Evolutionary conservation across 2,329 filamentous ascomycete species (phyloP).

Genomic region (Diaporthe sp.): DNA sequence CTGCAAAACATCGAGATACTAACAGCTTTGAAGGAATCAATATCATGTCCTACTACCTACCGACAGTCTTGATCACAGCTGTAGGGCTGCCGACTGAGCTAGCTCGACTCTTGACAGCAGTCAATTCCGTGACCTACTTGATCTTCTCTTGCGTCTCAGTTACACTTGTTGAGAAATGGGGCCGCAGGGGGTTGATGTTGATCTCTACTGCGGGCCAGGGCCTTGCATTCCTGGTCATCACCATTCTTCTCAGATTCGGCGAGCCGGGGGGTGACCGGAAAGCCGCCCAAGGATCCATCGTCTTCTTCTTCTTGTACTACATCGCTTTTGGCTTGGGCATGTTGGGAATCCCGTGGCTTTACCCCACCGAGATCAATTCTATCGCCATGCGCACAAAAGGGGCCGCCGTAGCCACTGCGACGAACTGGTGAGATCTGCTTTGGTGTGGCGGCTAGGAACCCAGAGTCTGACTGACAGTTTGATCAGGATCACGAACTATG

Average conservation of each 20-base stretch:
- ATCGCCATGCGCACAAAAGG: constrained; percentile 55
- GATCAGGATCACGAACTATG: constrained; percentile 46
- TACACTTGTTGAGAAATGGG: constrained; percentile 54
- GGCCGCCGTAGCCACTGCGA: constrained; percentile 50
- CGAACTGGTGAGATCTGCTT: too few relatives aligned
- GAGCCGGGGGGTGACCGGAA: too few relatives aligned
- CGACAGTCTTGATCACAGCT: constrained; percentile 63
- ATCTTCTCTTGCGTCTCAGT: constrained; percentile 46
- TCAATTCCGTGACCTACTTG: constrained; percentile 52
- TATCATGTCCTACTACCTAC: constrained; percentile 52
- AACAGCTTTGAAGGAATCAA: constrained; percentile 43
- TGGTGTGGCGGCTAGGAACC: too few relatives aligned
- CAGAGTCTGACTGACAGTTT: too few relatives aligned
- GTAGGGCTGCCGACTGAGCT: constrained; percentile 63
- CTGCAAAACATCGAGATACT: too few relatives aligned
- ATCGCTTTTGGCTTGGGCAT: constrained; percentile 48
- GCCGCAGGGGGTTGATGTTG: constrained; percentile 66
- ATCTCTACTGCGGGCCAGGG: too few relatives aligned
- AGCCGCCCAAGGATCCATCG: too few relatives aligned
- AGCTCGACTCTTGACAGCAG: constrained; percentile 64
- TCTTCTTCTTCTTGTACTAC: constrained; percentile 40
- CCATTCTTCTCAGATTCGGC: too few relatives aligned
- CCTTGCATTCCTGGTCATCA: too few relatives aligned
- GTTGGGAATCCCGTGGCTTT: constrained; percentile 56
- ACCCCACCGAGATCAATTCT: constrained; percentile 56